phyloP scores from a whole-genome alignment of 1,284 basidiomycete species.

The Cryptococcus amylolentus region DNA sequence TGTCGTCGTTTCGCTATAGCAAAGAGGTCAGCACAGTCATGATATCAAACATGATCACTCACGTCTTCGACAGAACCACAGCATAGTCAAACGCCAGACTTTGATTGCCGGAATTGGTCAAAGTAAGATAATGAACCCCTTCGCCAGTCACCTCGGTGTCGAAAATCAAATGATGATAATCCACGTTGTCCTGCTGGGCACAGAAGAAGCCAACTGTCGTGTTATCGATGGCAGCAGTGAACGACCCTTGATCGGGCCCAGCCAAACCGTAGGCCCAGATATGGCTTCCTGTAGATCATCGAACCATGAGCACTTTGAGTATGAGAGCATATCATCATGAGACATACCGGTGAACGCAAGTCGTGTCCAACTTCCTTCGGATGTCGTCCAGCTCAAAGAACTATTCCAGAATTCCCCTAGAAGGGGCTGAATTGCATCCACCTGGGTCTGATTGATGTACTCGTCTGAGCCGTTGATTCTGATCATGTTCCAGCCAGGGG shows the following conservation, averaged over 20 bases:
- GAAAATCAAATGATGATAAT: constrained; percentile 22
- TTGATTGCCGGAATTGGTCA: constrained; percentile 14
- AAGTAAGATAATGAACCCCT: constrained; percentile 19
- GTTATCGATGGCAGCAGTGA: constrained; percentile 18
- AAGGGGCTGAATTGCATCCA: constrained; percentile 18
- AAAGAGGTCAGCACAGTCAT: too few species aligned
- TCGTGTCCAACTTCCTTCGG: constrained; percentile 11
- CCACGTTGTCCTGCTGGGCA: constrained; percentile 7
- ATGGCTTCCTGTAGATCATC: constrained; percentile 19
- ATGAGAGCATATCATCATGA: neutral
- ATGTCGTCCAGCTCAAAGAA: constrained; percentile 29
- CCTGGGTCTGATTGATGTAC: constrained; percentile 21
- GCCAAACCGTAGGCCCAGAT: constrained; percentile 28
- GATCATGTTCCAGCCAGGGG: constrained; percentile 39
- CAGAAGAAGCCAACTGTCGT: constrained; percentile 10
- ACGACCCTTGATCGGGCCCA: constrained; percentile 21
- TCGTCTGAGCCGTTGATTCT: constrained; percentile 19
- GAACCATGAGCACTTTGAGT: neutral
- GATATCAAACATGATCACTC: too few species aligned
- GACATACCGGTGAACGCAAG: constrained; percentile 26
- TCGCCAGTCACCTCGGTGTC: constrained; percentile 16
- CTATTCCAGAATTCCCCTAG: constrained; percentile 26
- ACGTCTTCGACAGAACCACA: constrained; percentile 9
- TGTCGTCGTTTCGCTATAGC: too few species aligned
- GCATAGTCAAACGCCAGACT: constrained; percentile 32